Conservation (phyloP, 169 alveolate species). For the Blepharisma undulans region DNA sequence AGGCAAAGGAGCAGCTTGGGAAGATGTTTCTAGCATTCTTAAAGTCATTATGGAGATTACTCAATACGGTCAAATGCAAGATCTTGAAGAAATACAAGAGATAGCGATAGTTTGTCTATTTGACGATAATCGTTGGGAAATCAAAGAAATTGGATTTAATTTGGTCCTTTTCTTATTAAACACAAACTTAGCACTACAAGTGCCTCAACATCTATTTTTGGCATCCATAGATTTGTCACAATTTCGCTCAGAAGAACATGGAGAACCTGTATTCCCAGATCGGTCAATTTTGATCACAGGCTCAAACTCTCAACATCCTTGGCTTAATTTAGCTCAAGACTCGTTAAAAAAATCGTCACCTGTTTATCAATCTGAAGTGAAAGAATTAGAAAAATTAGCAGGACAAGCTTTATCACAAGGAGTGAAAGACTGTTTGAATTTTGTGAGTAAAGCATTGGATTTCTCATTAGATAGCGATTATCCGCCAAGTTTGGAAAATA, state of each 20-base stretch:
- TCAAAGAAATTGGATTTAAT: constrained; percentile 22
- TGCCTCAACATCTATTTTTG: background rate
- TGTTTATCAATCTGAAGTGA: background rate
- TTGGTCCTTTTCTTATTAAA: constrained; percentile 18
- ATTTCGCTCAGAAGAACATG: constrained; percentile 10
- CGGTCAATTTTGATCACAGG: background rate
- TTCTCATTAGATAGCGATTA: background rate
- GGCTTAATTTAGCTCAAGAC: constrained; percentile 13
- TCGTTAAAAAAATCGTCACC: background rate
- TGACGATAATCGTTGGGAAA: constrained; percentile 33
- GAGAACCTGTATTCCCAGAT: background rate
- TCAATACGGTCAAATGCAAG: background rate
- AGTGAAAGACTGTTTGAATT: background rate
- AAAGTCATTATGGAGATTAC: constrained; percentile 15
- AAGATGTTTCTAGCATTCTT: constrained; percentile 22
- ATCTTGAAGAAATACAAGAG: background rate
- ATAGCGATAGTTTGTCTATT: constrained; percentile 9
- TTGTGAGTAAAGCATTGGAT: constrained; percentile 9
- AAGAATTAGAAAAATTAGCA: constrained; percentile 4
- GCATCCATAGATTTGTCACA: constrained; percentile 24
- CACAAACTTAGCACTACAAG: background rate
- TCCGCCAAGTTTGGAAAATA: background rate
- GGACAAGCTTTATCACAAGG: background rate
- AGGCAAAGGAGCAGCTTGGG: constrained; percentile 32
- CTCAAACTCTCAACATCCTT: background rate